Percentiles rank a stretch among this genome's conserved stretches.
These are phyloP conservation scores for Cordyceps cicadae DNA, from an alignment of 2,329 filamentous ascomycete species.

Conservation along the genomic window DNA sequence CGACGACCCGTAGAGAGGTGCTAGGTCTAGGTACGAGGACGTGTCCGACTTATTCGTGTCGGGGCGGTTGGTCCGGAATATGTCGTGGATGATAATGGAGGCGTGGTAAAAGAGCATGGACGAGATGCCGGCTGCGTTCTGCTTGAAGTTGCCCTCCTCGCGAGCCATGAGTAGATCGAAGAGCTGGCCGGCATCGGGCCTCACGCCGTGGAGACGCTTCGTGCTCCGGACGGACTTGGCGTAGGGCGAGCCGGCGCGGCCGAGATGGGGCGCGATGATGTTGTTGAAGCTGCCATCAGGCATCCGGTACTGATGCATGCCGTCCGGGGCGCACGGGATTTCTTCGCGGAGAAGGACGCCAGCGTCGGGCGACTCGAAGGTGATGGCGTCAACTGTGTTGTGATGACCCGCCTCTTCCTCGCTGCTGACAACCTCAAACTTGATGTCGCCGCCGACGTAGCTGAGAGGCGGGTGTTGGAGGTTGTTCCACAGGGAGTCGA, in stretches of 20 bases:
- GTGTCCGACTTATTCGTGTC: slow-evolving; percentile 18
- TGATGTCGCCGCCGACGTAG: too few relatives aligned
- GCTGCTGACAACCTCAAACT: too few relatives aligned
- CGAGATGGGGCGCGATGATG: background rate
- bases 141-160: background rate
- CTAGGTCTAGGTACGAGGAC: slow-evolving; percentile 36
- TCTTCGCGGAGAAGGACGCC: too few relatives aligned
- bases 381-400: too few relatives aligned
- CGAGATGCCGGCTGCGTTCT: background rate
- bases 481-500: too few relatives aligned
- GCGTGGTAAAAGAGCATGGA: slow-evolving; percentile 35
- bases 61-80: slow-evolving; percentile 30
- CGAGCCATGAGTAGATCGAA: background rate
- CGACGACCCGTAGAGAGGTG: slow-evolving; percentile 43
- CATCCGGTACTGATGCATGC: background rate
- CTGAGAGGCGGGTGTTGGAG: too few relatives aligned
- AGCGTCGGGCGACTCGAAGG: too few relatives aligned
- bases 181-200: background rate
- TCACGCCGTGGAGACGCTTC: too few relatives aligned
- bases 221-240: too few relatives aligned
- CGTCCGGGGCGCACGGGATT: too few relatives aligned
- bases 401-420: too few relatives aligned
- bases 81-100: slow-evolving; percentile 40
- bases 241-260: slow-evolving; percentile 12
- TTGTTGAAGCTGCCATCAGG: background rate